Evolutionary conservation across 1,284 basidiomycete genomes (phyloP), one percentile per base, ranked within the genome.

Genomic region (Mixia osmundae): DNA sequence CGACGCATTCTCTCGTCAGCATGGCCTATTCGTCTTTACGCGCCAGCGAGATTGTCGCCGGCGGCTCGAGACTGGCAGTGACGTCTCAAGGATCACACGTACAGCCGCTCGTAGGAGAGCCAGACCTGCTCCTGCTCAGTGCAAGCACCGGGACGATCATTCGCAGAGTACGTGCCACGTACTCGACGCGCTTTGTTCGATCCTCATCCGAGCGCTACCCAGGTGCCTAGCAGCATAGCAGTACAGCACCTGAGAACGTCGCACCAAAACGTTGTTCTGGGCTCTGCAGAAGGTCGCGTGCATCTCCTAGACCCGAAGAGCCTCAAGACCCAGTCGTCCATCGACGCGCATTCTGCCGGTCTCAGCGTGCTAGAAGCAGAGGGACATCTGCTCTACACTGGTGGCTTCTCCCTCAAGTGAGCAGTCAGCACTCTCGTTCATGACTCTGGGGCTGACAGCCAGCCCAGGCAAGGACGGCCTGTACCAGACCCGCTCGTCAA

Each of bases 401-500:
- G 83, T 48, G 85, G 85, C 3, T 75, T 74, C 59, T 74, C 76
- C 5, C 65, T 79, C 54, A 74, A 78, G 80, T 77, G 46, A 46
- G 56, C 31, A n/a, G 12, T 8, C 10, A 8, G 5, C 15, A 33
- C 9, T 19, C 31, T 10, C 19, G 16, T 16, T 4, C 15, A 19
- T 41, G 37, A 39, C 25, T 38, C 33, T 30, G 14, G 9, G 29
- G 7, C 26, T n/a, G 30, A 10, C 14, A 18, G 10, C 16, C 20
- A 10, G n/a, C 20, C n/a, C 50, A 83, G 79, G 52, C 79, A 80
- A 55, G 75, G 77, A 15, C 74, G 77, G 30, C 82, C 87, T 1
- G 68, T 78, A 35, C 76, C 80, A 0, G 89, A 95, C 54, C 78
- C 83, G 2, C 62, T 91, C 19, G 77, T 97, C 47, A 89, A 91